Evolutionary conservation across 2,329 filamentous ascomycete genomes (phyloP).

Genomic region (Curvularia lunata): DNA sequence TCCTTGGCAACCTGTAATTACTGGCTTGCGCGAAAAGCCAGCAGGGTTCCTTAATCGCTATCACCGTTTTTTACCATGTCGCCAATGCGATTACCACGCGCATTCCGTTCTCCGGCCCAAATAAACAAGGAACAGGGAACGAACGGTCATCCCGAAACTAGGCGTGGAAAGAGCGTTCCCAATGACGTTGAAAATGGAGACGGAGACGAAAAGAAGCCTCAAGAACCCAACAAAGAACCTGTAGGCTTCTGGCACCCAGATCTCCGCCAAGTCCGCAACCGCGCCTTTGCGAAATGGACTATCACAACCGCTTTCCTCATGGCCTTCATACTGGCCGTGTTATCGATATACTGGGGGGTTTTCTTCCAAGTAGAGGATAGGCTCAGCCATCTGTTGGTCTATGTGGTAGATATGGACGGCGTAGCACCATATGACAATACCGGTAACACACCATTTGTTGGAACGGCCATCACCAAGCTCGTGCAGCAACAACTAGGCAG

Average conservation of each 20-base stretch:
- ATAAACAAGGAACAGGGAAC: conserved; percentile 18
- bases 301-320: conserved; percentile 59
- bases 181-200: conserved; percentile 17
- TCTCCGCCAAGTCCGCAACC: conserved; percentile 49
- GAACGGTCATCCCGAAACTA: conserved; percentile 15
- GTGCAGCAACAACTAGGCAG: conserved; percentile 54
- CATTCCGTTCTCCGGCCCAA: conserved; percentile 19
- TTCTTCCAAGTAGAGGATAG: conserved; percentile 58
- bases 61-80: background rate
- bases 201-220: conserved; percentile 4
- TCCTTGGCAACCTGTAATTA: background rate
- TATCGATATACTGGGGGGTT: conserved; percentile 68
- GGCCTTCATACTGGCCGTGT: conserved; percentile 61
- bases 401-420: conserved; percentile 69
- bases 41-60: background rate
- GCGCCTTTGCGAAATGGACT: conserved; percentile 51
- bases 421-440: conserved; percentile 58
- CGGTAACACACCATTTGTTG: conserved; percentile 59
- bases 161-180: conserved; percentile 13
- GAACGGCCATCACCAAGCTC: conserved; percentile 58
- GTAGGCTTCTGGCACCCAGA: conserved; percentile 57
- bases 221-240: conserved; percentile 35
- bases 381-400: conserved; percentile 57
- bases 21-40: background rate
- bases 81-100: conserved; percentile 15